A percentile compares a stretch with the other conserved stretches of the same genome.
These are phyloP conservation scores for Datura wrightii DNA, from an alignment of 257 asterid genomes.

Conservation along the genomic window DNA sequence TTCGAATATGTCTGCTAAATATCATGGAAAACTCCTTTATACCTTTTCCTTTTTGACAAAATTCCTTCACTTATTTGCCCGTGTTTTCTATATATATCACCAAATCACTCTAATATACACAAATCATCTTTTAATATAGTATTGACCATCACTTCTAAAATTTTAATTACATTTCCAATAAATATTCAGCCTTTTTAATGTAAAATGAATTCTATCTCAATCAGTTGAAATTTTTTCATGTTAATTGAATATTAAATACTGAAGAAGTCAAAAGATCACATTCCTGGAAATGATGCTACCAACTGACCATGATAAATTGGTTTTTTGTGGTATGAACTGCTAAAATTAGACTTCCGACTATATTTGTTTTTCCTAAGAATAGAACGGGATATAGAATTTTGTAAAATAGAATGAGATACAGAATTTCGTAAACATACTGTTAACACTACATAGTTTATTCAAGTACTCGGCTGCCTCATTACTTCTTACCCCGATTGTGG, in stretches of 20 bases:
- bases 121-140: neutral
- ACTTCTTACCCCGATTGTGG: neutral
- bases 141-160: neutral
- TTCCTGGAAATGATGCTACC: constrained; percentile 12
- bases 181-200: neutral
- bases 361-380: neutral
- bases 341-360: neutral
- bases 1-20: neutral
- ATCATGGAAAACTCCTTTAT: neutral
- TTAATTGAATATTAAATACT: neutral
- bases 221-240: neutral
- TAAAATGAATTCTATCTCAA: neutral
- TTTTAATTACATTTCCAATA: neutral
- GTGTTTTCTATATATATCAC: neutral
- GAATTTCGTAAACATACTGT: neutral
- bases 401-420: neutral
- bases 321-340: neutral
- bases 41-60: neutral
- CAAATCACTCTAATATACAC: neutral
- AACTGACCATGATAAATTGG: neutral
- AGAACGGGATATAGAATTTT: neutral
- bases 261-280: neutral
- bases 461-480: neutral
- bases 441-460: neutral
- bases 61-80: neutral